phyloP scores from a whole-genome alignment of 805 yeast species.

The Cyberlindnera subsufficiens region DNA sequence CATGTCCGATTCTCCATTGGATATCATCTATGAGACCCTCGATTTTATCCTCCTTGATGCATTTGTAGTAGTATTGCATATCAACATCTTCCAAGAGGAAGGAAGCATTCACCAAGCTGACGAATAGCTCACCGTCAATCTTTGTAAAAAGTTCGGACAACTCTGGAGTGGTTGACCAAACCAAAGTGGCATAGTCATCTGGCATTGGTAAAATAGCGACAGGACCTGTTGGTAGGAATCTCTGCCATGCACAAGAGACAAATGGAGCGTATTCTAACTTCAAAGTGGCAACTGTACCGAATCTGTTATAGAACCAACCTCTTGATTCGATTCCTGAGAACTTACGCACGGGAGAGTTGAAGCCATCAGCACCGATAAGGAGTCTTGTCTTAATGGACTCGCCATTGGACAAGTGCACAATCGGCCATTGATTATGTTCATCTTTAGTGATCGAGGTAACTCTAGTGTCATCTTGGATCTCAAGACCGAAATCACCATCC shows the following conservation, averaged over 20 bases:
- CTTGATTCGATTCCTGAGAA: slow-evolving; percentile 78
- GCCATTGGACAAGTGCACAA: slow-evolving; percentile 63
- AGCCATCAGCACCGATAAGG: slow-evolving; percentile 95
- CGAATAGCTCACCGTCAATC: slow-evolving; percentile 56
- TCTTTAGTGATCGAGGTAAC: slow-evolving; percentile 49
- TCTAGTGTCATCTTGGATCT: slow-evolving; percentile 59
- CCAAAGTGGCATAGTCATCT: slow-evolving; percentile 80
- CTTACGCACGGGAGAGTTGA: slow-evolving; percentile 83
- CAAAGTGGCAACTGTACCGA: slow-evolving; percentile 91
- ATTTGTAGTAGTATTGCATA: slow-evolving; percentile 57
- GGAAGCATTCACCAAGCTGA: slow-evolving; percentile 77
- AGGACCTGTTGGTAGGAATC: slow-evolving; percentile 90
- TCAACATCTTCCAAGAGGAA: slow-evolving; percentile 76
- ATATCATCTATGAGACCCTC: slow-evolving; percentile 60
- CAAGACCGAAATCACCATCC: slow-evolving; percentile 23
- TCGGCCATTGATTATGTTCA: slow-evolving; percentile 62
- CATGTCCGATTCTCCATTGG: slow-evolving; percentile 56
- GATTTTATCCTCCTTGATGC: slow-evolving; percentile 30
- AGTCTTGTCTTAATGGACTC: slow-evolving; percentile 58
- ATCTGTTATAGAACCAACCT: slow-evolving; percentile 87
- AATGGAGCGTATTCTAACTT: slow-evolving; percentile 67
- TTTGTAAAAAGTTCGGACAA: slow-evolving; percentile 56
- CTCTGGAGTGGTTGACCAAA: slow-evolving; percentile 86
- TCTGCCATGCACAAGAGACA: slow-evolving; percentile 82
- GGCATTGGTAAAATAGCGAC: slow-evolving; percentile 88